Percentiles rank a stretch among this genome's conserved stretches.
These are phyloP conservation scores for Caryocar brasiliense DNA, from an alignment of 441 rosid genomes.

Conservation along the genomic window DNA sequence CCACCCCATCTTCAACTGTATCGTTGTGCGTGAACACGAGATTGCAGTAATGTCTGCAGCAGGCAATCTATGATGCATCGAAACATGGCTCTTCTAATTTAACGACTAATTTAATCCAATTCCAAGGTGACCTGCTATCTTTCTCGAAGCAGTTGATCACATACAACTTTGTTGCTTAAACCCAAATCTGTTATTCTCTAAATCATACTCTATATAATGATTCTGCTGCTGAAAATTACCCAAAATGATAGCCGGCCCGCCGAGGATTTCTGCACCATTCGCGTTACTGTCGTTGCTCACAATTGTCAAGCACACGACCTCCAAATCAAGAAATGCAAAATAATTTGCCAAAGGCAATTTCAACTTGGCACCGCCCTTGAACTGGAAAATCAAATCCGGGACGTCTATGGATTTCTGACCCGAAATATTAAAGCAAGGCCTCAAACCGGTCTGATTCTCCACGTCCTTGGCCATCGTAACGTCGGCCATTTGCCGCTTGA, in stretches of 20 bases:
- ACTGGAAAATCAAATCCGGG: conserved; percentile 49
- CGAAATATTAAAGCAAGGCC: conserved; percentile 60
- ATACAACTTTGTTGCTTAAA: conserved; percentile 45
- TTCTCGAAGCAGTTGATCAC: neutral
- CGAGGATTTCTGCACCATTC: conserved; percentile 5
- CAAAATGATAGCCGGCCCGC: conserved; percentile 69
- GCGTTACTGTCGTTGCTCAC: conserved; percentile 28
- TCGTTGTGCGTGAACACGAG: no score
- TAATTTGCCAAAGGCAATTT: conserved; percentile 50
- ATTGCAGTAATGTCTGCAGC: no score
- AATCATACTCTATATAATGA: conserved; percentile 59
- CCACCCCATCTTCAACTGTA: no score
- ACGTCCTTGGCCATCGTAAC: conserved; percentile 27
- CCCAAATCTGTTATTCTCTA: conserved; percentile 59
- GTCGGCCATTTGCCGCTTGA: conserved; percentile 50
- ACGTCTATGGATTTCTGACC: conserved; percentile 19
- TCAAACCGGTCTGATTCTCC: conserved; percentile 43
- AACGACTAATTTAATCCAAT: neutral
- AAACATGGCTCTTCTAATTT: neutral
- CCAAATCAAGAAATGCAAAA: conserved; percentile 25
- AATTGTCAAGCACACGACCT: conserved; percentile 39
- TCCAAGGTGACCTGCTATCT: neutral
- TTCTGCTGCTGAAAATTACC: conserved; percentile 82
- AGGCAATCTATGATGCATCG: no score
- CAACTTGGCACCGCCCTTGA: conserved; percentile 81